phyloP scores from a whole-genome alignment of 2,329 filamentous ascomycete species.

The Phyllosticta citrichinensis region DNA sequence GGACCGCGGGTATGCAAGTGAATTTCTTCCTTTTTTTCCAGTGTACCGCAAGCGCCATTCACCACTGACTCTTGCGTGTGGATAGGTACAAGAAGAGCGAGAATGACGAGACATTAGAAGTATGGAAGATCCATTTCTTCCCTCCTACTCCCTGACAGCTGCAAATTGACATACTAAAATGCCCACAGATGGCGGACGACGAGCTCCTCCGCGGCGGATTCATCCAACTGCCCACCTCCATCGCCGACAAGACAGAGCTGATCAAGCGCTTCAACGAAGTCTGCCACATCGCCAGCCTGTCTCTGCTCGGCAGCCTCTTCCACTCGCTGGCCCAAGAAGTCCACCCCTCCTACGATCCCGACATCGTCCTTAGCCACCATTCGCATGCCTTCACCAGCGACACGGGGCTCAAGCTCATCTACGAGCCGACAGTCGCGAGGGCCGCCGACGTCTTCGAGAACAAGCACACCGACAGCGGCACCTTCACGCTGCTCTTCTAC shows the following conservation, averaged over 20 bases:
- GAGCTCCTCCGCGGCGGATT: not conserved
- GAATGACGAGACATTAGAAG: not conserved
- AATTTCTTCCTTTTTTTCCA: no score
- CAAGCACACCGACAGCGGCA: conserved; percentile 1
- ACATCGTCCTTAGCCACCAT: not conserved
- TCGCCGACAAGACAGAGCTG: not conserved
- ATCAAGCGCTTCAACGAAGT: not conserved
- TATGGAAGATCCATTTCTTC: not conserved
- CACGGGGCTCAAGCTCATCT: not conserved
- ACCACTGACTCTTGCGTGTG: not conserved
- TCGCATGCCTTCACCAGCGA: not conserved
- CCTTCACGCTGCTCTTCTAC: not conserved
- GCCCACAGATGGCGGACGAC: not conserved
- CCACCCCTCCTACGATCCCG: no score
- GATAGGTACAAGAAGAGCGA: not conserved
- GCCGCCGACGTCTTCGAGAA: not conserved
- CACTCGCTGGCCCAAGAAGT: not conserved
- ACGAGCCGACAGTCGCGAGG: not conserved
- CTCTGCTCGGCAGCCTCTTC: not conserved
- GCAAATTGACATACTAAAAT: not conserved
- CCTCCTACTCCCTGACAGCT: no score
- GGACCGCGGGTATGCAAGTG: not conserved
- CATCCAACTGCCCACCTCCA: not conserved
- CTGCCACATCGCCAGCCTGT: not conserved
- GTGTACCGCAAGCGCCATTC: no score